Evolutionary conservation across 2,329 filamentous ascomycete genomes (phyloP).

Genomic region (Drechslerella stenobrocha): DNA sequence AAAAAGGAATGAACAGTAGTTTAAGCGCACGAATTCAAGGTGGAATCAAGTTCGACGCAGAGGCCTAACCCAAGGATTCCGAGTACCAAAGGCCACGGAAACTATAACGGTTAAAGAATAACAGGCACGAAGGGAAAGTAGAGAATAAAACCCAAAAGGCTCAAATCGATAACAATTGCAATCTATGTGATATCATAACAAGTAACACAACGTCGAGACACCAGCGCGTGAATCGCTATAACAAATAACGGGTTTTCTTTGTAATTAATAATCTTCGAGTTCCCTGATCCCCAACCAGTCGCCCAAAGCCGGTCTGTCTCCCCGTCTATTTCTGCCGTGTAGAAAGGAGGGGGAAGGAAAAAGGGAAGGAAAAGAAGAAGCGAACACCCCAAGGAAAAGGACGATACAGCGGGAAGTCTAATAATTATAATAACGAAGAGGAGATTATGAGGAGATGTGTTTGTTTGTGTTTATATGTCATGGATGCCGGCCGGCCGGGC

Average conservation of each 20-base stretch:
- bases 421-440: background rate
- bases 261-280: background rate
- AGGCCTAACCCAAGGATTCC: too few relatives aligned
- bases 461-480: too few relatives aligned
- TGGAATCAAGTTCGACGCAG: too few relatives aligned
- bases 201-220: background rate
- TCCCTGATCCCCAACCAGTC: too few relatives aligned
- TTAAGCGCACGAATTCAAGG: conserved; percentile 3
- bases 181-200: conserved; percentile 48
- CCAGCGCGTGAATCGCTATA: conserved; percentile 1
- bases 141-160: conserved; percentile 12
- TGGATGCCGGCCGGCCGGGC: too few relatives aligned
- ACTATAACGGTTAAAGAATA: conserved; percentile 2
- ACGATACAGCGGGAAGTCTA: background rate
- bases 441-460: too few relatives aligned
- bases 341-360: background rate
- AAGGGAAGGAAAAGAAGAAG: conserved; percentile 7
- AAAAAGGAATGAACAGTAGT: background rate
- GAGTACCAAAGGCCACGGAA: too few relatives aligned
- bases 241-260: conserved; percentile 1
- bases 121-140: conserved; percentile 1
- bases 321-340: background rate
- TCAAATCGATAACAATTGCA: conserved; percentile 16
- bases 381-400: conserved; percentile 11
- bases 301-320: too few relatives aligned